Base-by-base conservation (phyloP, 139 green algal species). In the Chlamydomonas incerta region DNA sequence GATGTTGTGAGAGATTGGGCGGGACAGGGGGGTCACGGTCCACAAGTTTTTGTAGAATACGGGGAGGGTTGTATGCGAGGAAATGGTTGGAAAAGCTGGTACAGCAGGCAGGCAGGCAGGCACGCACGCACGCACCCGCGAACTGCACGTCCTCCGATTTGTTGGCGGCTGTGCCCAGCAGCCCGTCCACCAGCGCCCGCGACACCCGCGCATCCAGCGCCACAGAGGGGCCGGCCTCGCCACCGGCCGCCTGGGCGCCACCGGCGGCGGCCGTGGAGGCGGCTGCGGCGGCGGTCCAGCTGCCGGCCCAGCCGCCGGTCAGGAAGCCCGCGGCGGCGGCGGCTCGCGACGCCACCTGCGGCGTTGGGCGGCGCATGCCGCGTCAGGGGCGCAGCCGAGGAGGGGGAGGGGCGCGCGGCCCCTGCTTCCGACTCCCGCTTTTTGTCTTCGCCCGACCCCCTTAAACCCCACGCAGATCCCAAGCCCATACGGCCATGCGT, bases 121-220 rank as follows among this genome's bases (percentile, higher is more conserved):
- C 33, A 14, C 31, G 20, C 17, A 24, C 72, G 8, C 15, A n/a
- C 86, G 3, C 72, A 91, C 82, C 82, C 35, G 82, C 62, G 70
- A 97, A 96, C 57, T 94, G 90, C 23, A 97, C 58, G 57, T 95
- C 93, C 82, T 98, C 95, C 0, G 74, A 71, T 80, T 97, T 96
- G 87, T 81, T 91, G 73, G 21, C 72, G 26, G 68, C 62, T 31
- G 90, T 70, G 2, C 23, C 82, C n/a, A 98, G 77, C 66, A 97
- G 67, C 46, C 88, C 37, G 79, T 75, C 70, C 58, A 74, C 26
- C 79, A 86, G 62, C 58, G 34, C 73, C 41, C 18, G 21, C 41
- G 5, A 35, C 14, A 34, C 28, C 55, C 23, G 60, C 18, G 62
- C 35, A 1, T 14, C 24, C 24, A 24, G 9, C 5, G 41, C 34